Conservation (phyloP, 164 flowering plant genomes). For the Liquidambar formosana region DNA sequence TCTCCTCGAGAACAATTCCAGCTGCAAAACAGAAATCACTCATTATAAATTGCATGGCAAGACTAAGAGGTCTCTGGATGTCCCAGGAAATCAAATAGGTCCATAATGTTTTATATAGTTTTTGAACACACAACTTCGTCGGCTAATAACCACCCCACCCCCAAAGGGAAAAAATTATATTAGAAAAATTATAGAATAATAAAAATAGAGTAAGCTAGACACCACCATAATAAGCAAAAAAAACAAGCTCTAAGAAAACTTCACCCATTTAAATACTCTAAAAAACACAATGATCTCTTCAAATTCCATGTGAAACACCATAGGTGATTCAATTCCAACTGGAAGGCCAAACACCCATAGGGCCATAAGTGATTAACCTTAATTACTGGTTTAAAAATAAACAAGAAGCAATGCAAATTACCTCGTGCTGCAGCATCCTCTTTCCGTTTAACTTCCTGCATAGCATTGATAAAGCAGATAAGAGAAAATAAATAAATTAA, state of each 20-base stretch:
- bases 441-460: constrained; percentile 78
- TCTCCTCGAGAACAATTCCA: constrained; percentile 83
- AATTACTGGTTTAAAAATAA: background rate
- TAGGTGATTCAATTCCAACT: background rate
- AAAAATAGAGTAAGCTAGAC: background rate
- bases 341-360: background rate
- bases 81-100: no score
- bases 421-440: constrained; percentile 98
- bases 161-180: background rate
- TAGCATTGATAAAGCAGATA: constrained; percentile 12
- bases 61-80: background rate
- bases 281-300: background rate
- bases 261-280: background rate
- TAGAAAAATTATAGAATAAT: no score
- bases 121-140: no score
- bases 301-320: background rate
- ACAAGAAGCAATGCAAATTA: constrained; percentile 18
- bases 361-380: background rate
- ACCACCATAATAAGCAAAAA: background rate
- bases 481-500: background rate
- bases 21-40: constrained; percentile 46
- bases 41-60: background rate
- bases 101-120: no score
- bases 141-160: no score
- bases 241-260: background rate